Evolutionary conservation across 2,329 filamentous ascomycete genomes (phyloP).

Genomic region (Trichoderma citrinoviride): DNA sequence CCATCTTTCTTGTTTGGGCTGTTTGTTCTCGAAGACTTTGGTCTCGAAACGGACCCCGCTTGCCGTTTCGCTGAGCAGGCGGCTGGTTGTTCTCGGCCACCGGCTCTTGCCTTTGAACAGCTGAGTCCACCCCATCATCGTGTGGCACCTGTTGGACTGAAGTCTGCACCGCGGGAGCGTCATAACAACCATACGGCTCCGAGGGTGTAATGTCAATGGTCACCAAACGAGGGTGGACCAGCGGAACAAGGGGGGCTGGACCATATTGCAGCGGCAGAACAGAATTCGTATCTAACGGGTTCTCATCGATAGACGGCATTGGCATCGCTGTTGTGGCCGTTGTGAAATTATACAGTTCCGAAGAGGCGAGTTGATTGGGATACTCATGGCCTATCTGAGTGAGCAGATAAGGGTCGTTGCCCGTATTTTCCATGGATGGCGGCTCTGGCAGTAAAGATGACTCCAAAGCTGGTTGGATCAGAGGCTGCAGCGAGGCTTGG

Average conservation of each 20-base stretch:
- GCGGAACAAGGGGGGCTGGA: neutral
- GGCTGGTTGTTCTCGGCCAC: slow-evolving; percentile 31
- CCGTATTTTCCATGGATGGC: neutral
- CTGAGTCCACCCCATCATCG: slow-evolving; percentile 25
- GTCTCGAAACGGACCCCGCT: slow-evolving; percentile 55
- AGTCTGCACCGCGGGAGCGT: slow-evolving; percentile 19
- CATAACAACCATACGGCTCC: slow-evolving; percentile 25
- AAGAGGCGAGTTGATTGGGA: neutral
- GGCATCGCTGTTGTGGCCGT: neutral
- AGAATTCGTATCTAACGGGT: neutral
- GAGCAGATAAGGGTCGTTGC: neutral
- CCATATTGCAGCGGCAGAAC: neutral
- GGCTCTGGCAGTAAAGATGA: neutral
- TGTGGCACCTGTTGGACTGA: slow-evolving; percentile 9
- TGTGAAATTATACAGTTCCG: slow-evolving; percentile 1
- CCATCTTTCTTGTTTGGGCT: slow-evolving; percentile 55
- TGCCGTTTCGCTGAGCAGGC: slow-evolving; percentile 36
- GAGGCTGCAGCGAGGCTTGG: neutral
- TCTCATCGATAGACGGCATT: neutral
- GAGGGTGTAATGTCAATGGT: neutral
- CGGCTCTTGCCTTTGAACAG: slow-evolving; percentile 28
- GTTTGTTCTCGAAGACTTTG: slow-evolving; percentile 51
- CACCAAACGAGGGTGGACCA: slow-evolving; percentile 2
- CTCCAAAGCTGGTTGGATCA: neutral
- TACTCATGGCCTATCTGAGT: neutral